Base-by-base conservation (phyloP, 345 rosid species). In the Brassica cretica region DNA sequence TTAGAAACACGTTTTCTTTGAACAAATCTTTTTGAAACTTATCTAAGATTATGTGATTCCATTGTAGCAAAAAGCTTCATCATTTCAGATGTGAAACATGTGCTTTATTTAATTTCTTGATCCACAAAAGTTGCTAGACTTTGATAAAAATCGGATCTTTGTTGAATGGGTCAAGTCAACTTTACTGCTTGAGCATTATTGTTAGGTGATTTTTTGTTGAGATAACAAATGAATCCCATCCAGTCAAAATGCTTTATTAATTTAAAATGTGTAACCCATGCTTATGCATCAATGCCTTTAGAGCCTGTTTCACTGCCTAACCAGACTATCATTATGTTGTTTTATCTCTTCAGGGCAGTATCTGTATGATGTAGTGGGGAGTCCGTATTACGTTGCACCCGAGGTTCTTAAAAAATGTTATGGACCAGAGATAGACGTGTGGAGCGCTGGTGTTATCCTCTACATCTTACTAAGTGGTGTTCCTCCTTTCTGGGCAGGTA, bases 401-500 rank as follows among this genome's bases (percentile, higher is more conserved):
- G 99, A 95, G 86, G 98, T 95, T 67, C 84, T 95, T 74, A 87
- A 85, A 6, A 93, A 95, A 80, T 79, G 83, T 78, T 93, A 95
- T 83, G 99, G 99, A 82, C 96, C 94, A 46, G 91, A 95, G 77
- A 80, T 86, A 70, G 99, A 95, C 65, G 93, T 95, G 66, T 93
- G 99, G 99, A 95, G 98, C 56, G 97, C 94, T 12, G 97, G 97
- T 73, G 98, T 94, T 70, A 94, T 94, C 74, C 94, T 92, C 14
- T 94, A 94, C 86, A 94, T 94, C 82, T 87, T 95, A 84, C 82
- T 95, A 61, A 87, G 94, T 69, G 98, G 99, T 6, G 96, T 93
- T 84, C 99, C 99, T 3, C 98, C 99, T 21, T 95, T 95, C 72
- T 93, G 98, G 96, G 96, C 98, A 70, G 99, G 99, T 91, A 73